Conservation (phyloP, 148 eudicot species). For the Suaeda aralocaspica region DNA sequence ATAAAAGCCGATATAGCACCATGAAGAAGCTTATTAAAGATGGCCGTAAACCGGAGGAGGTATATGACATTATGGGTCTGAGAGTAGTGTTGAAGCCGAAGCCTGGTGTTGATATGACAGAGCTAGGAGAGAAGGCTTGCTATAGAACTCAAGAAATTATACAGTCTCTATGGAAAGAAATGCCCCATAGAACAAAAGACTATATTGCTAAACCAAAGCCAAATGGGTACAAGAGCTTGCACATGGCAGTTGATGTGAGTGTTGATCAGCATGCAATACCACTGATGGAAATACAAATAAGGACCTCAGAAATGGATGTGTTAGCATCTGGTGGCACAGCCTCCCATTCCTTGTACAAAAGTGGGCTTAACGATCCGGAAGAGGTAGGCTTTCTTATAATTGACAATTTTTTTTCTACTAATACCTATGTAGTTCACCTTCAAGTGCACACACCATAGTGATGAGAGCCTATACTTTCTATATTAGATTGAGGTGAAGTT, state of each 20-base stretch:
- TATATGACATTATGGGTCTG: constrained; percentile 80
- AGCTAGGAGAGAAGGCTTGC: constrained; percentile 69
- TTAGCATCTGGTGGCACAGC: constrained; percentile 81
- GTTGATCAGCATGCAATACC: constrained; percentile 58
- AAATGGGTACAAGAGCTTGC: constrained; percentile 88
- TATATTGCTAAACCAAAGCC: constrained; percentile 82
- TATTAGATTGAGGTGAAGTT: too few relatives aligned
- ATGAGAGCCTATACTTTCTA: too few relatives aligned
- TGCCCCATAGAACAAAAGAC: constrained; percentile 78
- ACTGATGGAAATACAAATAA: constrained; percentile 85
- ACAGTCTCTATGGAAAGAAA: constrained; percentile 76
- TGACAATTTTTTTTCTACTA: background rate
- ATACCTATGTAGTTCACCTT: background rate
- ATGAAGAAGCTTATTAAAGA: constrained; percentile 94
- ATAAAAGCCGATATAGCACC: constrained; percentile 91
- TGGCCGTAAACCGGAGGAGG: constrained; percentile 91
- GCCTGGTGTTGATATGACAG: constrained; percentile 33
- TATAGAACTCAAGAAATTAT: constrained; percentile 67
- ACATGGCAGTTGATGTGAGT: constrained; percentile 90
- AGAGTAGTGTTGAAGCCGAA: constrained; percentile 66
- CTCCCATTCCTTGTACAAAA: constrained; percentile 91
- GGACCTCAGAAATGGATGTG: constrained; percentile 80
- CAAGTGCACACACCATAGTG: background rate
- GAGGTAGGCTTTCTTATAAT: constrained; percentile 44
- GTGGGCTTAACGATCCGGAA: constrained; percentile 90